Conservation (phyloP, 768 basidiomycete species). For the Lentinula guzmanii region DNA sequence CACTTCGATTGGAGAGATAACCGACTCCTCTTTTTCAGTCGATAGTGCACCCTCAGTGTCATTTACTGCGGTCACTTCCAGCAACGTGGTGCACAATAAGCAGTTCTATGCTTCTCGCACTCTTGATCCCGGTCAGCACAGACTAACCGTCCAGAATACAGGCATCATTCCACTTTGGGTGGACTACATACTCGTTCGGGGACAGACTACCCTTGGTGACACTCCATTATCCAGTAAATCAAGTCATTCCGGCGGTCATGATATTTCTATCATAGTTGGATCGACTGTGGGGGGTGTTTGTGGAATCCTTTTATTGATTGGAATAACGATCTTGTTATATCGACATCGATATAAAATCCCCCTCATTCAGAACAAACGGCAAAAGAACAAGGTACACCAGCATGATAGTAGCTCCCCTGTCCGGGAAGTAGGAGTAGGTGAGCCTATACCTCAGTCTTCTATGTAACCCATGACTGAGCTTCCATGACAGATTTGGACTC, state of each 20-base stretch:
- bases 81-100: constrained; percentile 12
- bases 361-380: neutral
- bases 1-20: constrained; percentile 9
- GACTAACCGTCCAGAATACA: constrained; percentile 10
- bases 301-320: neutral
- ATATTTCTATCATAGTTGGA: neutral
- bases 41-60: constrained; percentile 14
- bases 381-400: neutral
- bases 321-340: constrained; percentile 7
- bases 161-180: constrained; percentile 11
- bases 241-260: neutral
- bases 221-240: neutral
- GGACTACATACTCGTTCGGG: constrained; percentile 16
- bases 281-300: neutral
- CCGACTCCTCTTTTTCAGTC: constrained; percentile 14
- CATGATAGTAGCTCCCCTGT: neutral
- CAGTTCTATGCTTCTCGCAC: constrained; percentile 13
- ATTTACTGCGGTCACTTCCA: constrained; percentile 13
- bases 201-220: neutral
- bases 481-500: neutral
- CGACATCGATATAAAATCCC: neutral
- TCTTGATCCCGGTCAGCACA: constrained; percentile 14
- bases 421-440: neutral
- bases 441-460: neutral
- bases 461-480: neutral